phyloP scores from a whole-genome alignment of 1,284 basidiomycete genomes.

The Fomitopsis pinicola region DNA sequence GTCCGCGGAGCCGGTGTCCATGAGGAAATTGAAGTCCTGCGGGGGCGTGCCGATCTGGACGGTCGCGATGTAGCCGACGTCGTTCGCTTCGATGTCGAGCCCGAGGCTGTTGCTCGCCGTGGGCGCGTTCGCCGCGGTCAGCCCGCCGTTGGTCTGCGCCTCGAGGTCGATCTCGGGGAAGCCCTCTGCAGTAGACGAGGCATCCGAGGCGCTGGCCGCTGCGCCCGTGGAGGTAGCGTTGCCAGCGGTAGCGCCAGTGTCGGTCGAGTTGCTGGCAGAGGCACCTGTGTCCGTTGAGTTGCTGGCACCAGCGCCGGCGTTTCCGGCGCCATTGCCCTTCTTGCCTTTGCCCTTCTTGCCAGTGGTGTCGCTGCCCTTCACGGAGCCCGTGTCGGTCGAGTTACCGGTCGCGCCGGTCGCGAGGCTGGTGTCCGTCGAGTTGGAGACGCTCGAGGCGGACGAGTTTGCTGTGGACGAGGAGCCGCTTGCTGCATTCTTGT shows the following conservation, averaged over 20 bases:
- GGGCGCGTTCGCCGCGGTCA: slow-evolving; percentile 51
- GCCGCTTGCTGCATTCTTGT: slow-evolving; percentile 5
- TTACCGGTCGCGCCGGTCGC: slow-evolving; percentile 4
- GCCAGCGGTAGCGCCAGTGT: neutral
- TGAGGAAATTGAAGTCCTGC: slow-evolving; percentile 65
- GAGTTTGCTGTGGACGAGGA: slow-evolving; percentile 6
- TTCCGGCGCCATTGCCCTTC: neutral
- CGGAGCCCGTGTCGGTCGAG: neutral
- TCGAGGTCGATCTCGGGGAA: slow-evolving; percentile 27
- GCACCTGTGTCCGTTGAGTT: slow-evolving; percentile 5
- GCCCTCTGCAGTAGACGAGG: slow-evolving; percentile 8
- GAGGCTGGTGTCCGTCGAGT: slow-evolving; percentile 7
- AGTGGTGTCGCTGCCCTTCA: neutral
- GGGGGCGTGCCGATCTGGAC: slow-evolving; percentile 80
- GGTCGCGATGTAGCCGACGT: slow-evolving; percentile 64
- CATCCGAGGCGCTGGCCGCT: slow-evolving; percentile 4
- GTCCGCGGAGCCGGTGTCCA: slow-evolving; percentile 87
- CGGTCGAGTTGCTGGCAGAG: neutral
- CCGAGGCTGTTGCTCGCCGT: slow-evolving; percentile 60
- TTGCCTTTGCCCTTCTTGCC: neutral
- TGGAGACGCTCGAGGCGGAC: neutral
- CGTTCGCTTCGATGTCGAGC: slow-evolving; percentile 62
- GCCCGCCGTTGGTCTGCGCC: slow-evolving; percentile 33
- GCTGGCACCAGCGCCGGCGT: slow-evolving; percentile 11
- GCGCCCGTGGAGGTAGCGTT: slow-evolving; percentile 7